Evolutionary conservation across 2,329 filamentous ascomycete species (phyloP), one percentile per base, ranked within the genome.

Genomic region (Tolypocladium guangdongense): DNA sequence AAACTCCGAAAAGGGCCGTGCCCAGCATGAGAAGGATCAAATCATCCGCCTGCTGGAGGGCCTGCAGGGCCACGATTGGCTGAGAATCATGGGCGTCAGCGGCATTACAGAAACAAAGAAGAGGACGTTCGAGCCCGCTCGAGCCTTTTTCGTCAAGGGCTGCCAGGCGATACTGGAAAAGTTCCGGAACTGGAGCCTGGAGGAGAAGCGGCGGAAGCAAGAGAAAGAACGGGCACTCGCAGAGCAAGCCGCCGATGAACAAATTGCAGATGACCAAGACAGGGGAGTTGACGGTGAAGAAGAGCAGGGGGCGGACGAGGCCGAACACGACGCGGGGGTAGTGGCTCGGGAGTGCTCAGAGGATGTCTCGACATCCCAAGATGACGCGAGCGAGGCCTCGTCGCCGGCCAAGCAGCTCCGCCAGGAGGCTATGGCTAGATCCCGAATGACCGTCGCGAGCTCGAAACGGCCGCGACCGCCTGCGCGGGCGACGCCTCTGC

Each of bases 41-140:
- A 79, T 86, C 41, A 77, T 82, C 52, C 76, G 82, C 36, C 68
- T 86, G 18, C 77, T 96, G 7, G 90, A 93, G 52, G 90, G 90
- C 20, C 78, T 99, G 1, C 87, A 90, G 66, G 88, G 92, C 2
- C 89, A 88, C 54, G 93, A 97, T 68, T 99, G 93, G 93, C 76
- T 96, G 54, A 85, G 88, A 56, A 81, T 91, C 4, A 90, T 99
- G 83, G 93, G 92, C 30, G 86, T 97, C 36, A 92, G 84, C 58
- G 89, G 81, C 22, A 74, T 95, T 38, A 95, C 90, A 0, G 91
- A 96, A 64, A 83, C 83, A 24, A 88, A 89, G 63, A 92, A 89
- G 70, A 93, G 87, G 67, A 81, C 86, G 33, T 96, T 90, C 68
- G 90, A 96, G 68, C 84, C 87, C 2, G 93, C 93, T 56, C 82